phyloP scores from a whole-genome alignment of 2,329 filamentous ascomycete species.

The Cercospora nicotianae region DNA sequence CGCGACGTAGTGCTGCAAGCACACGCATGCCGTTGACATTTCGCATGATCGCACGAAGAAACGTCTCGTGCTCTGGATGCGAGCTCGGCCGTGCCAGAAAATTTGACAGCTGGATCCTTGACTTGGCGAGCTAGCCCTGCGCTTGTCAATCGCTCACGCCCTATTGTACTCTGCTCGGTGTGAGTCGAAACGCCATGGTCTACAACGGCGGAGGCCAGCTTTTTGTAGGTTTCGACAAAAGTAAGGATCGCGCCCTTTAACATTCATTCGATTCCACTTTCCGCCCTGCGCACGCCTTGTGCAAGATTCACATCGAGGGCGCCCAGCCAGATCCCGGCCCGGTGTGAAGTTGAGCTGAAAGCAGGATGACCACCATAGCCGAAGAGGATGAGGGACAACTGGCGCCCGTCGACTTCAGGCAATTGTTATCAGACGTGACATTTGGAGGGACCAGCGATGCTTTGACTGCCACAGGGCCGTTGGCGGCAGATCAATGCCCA shows the following conservation, averaged over 20 bases:
- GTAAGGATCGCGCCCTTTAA: constrained; percentile 12
- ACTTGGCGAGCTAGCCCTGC: constrained; percentile 14
- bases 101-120: constrained; percentile 8
- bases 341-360: not conserved
- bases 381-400: constrained; percentile 23
- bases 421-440: constrained; percentile 20
- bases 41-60: not conserved
- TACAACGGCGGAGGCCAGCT: not conserved
- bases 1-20: not conserved
- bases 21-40: not conserved
- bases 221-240: constrained; percentile 4
- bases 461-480: constrained; percentile 10
- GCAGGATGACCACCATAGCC: constrained; percentile 22
- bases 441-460: constrained; percentile 15
- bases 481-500: constrained; percentile 14
- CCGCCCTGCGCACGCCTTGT: constrained; percentile 8
- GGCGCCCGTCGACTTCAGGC: constrained; percentile 18
- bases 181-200: constrained; percentile 9
- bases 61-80: not conserved
- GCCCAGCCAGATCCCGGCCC: not conserved
- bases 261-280: not conserved
- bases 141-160: constrained; percentile 14
- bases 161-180: constrained; percentile 14
- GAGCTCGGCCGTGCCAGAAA: constrained; percentile 4
- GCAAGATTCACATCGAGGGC: not conserved